Base-by-base conservation (phyloP, 78 protist genomes). In the Protostelium mycophagum region DNA sequence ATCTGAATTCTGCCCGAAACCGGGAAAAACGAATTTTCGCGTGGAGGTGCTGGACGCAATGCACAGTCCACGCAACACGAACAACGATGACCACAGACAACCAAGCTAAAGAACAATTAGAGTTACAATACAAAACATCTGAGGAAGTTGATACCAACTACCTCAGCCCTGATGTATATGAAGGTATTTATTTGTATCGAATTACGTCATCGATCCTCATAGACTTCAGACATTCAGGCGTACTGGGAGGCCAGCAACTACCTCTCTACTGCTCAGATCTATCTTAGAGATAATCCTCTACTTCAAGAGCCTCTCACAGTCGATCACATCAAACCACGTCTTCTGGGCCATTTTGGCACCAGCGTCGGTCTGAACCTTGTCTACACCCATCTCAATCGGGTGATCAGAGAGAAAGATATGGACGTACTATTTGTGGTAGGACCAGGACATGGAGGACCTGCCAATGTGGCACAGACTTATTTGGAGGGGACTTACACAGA, bases 371-470 rank as follows among this genome's bases (percentile, higher is more conserved):
- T 87, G 5, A 87, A 87, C 84, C 28, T 87, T 34, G 10, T 87
- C 28, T 87, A 87, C 16, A 36, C 63, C 63, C 89, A 87, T 36
- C 25, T 87, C 63, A 87, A 87, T 35, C 89, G 89, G 5, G 1
- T 87, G 34, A 87, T 87, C 84, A 28, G 0, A n/a, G 0, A 0
- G 89, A 29, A 38, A 34, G 83, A 38, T 0, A 28, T 38, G 31
- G 0, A 35, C 83, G 37, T 87, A 28, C 37, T 87, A 28, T 38
- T 35, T n/a, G 89, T 87, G 28, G n/a, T 36, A 34, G 89, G 89
- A 1, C 89, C 89, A 35, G 89, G 89, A 9, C 89, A 87, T 16
- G 89, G 89, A 9, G 89, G 89, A 0, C 89, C 89, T 0, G 89
- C 35, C 28, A 87, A 38, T n/a, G 89, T 87, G 16, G 83, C 89